Evolutionary conservation across 106 monocot genomes (phyloP), one percentile per base, ranked within the genome.

Genomic region (Hemerocallis citrina): DNA sequence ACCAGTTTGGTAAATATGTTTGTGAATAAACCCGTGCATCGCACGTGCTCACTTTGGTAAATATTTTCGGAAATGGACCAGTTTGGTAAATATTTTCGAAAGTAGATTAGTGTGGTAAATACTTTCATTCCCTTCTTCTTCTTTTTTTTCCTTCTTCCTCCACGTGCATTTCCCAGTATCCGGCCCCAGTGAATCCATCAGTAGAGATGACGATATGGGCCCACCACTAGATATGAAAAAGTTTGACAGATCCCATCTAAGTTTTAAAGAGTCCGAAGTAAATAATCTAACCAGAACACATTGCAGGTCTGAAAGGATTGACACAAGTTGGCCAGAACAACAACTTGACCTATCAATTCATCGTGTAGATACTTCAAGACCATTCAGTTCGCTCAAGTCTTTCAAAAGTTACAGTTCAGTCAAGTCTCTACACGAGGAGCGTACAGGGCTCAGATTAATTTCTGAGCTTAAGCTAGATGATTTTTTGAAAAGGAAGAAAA

Each of bases 301-400:
- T 36, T 72, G 84, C 58, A 57, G 61, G 35, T 84, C 72, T 11
- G 75, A 79, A 23, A 84, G 72, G 65, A 68, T 73, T 68, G 79
- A 72, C 4, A 69, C 79, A 59, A 64, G 65, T 29, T 79, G 79
- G 84, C 84, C 84, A 20, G 79, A 84, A 33, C 75, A 54, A 32
- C 72, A 58, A 68, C 62, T 79, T 27, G 68, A 84, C 49, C 21
- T 66, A 37, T 32, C 75, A 31, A 44, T 49, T 68, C 65, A 61
- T 25, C 55, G 33, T 56, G 23, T 56, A 47, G 71, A 59, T 42
- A 47, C 6, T 42, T 51, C 71, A 52, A 71, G 55, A 46, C 2
- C 66, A 41, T 66, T 61, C 20, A 70, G 22, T 33, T 22, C 46
- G 16, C 52, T 35, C 29, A 71, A 68, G 40, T 70, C 72, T 28